Conservation (phyloP, 2,329 filamentous ascomycete genomes). For the Arthroderma uncinatum region DNA sequence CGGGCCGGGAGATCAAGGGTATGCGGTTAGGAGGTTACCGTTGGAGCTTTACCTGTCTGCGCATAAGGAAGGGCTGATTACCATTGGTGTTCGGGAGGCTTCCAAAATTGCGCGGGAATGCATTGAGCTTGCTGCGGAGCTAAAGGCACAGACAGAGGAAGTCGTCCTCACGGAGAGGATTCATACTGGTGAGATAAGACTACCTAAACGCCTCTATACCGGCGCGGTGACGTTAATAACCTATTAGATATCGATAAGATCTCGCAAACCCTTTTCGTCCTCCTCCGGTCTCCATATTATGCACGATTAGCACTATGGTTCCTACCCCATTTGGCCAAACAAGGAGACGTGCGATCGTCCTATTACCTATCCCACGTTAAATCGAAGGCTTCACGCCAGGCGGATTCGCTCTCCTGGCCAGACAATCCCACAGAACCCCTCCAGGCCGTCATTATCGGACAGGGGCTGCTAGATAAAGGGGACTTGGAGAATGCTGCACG, state of each 20-base stretch:
- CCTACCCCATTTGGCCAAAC: background rate
- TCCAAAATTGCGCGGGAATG: background rate
- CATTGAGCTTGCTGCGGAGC: background rate
- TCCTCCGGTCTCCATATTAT: background rate
- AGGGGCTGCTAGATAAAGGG: conserved; percentile 6
- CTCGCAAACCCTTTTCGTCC: background rate
- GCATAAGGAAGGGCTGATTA: background rate
- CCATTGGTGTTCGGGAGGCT: background rate
- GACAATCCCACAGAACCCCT: background rate
- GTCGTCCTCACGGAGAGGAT: background rate
- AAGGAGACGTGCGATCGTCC: background rate
- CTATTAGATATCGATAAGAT: background rate
- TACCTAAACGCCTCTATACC: background rate
- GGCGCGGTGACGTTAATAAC: background rate
- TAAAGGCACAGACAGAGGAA: background rate
- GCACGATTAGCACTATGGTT: background rate
- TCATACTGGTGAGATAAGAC: background rate
- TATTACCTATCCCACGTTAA: background rate
- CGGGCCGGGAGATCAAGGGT: background rate
- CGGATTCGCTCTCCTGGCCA: background rate
- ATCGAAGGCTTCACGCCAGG: background rate
- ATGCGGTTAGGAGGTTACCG: background rate
- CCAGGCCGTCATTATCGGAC: background rate
- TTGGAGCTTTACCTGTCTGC: conserved; percentile 2
- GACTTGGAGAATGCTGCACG: conserved; percentile 8